Base-by-base conservation (phyloP, 805 yeast species). In the Starmerella vitae region DNA sequence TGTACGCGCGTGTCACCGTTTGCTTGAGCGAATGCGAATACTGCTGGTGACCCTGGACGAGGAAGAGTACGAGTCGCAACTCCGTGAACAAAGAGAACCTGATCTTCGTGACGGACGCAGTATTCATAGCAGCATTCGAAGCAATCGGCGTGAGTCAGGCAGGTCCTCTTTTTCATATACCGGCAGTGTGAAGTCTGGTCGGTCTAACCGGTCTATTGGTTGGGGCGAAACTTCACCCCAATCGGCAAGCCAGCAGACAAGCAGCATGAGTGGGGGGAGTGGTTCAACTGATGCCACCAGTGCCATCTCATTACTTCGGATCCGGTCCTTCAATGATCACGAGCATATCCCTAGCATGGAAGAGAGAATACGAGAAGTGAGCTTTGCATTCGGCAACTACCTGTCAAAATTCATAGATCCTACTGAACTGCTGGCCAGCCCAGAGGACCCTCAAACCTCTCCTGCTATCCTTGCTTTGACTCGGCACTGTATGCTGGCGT, bases 401-500 rank as follows among this genome's bases (percentile, higher is more conserved):
- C 49, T 62, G 31, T 53, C 56, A 24, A 44, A 53, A 5, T 62
- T 60, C 41, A 42, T 58, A 22, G 57, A 55, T 37, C 50, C 56
- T 17, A 40, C 50, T 35, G 34, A 50, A 10, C 39, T 57, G 21
- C 53, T 53, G 20, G 37, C 49, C 13, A 58, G 55, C 36, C 53
- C 59, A 15, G 45, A 54, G 4, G 14, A 33, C 18, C 46, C 44
- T 1, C 26, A 30, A n/a, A 40, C 46, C 7, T 54, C 60, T 4
- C 48, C 57, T 15, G 49, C 52, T 2, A 56, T 62, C 20, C 53
- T 62, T 26, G 43, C 52, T 34, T 54, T 55, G 35, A 60, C 65
- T 4, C 51, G 65, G 10, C 61, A 57, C 39, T 53, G 62, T 28
- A 62, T 62, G 58, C 55, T 60, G 17, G 62, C 63, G 2, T 58